Evolutionary conservation across 345 rosid species (phyloP).

Genomic region (Eucalyptus decipiens): DNA sequence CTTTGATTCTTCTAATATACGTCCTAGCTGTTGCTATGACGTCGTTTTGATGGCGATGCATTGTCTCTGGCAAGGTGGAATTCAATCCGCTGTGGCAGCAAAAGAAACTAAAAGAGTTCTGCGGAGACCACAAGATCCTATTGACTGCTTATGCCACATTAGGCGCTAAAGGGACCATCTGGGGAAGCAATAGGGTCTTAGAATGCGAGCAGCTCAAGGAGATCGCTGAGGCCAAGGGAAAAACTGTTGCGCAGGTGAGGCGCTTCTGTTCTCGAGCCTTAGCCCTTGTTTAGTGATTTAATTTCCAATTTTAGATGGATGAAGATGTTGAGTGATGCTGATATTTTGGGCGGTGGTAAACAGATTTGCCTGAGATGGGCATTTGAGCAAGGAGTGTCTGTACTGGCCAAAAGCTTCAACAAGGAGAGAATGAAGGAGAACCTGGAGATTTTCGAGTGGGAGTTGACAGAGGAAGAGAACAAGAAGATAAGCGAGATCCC

Average conservation of each 20-base stretch:
- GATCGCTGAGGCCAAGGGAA: slow-evolving; percentile 53
- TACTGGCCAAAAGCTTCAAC: slow-evolving; percentile 4
- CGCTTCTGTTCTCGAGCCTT: background rate
- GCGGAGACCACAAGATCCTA: slow-evolving; percentile 31
- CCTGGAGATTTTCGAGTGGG: background rate
- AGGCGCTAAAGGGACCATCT: slow-evolving; percentile 57
- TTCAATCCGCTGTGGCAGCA: slow-evolving; percentile 87
- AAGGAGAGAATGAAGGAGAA: slow-evolving; percentile 5
- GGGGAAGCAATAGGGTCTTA: slow-evolving; percentile 64
- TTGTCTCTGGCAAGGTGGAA: slow-evolving; percentile 56
- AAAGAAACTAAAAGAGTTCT: slow-evolving; percentile 46
- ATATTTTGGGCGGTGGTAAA: background rate
- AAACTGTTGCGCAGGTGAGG: slow-evolving; percentile 66
- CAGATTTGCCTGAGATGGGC: slow-evolving; percentile 7
- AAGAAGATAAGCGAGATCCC: background rate
- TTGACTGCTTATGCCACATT: slow-evolving; percentile 59
- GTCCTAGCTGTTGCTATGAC: background rate
- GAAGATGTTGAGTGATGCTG: background rate
- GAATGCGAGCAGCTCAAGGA: slow-evolving; percentile 51
- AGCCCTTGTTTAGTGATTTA: background rate
- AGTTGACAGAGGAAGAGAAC: background rate
- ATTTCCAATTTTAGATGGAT: background rate
- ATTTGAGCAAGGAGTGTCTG: background rate
- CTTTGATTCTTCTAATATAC: background rate
- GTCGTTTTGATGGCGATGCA: background rate